Base-by-base conservation (phyloP, 192 early-diverging fungal species). In the Dispira parvispora region DNA sequence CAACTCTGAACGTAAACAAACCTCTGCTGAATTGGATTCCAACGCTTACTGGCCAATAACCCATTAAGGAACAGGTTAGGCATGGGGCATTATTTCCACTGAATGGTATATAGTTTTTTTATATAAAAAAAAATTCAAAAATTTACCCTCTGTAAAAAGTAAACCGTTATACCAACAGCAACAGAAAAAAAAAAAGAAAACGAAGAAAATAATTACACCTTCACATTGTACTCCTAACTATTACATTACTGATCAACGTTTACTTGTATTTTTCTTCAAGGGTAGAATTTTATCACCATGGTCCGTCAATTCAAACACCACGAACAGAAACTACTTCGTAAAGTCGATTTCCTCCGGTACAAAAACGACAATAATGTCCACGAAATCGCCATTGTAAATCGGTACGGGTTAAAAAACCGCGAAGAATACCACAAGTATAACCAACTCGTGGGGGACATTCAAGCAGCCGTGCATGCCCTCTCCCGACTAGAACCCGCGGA, bases 261-360 rank as follows among this genome's bases (percentile, higher is more conserved):
- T 50, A 23, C 8, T 50, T 23, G 16, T 50, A 23, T 50, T 50
- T 18, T 46, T 20, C 21, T 8, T 16, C 47, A 1, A 16, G 16
- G 18, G 21, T 20, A 50, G 9, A 50, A 50, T 5, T 50, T 21
- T 43, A 43, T 3, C 65, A 65, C 14, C 4, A 75, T 75, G 74
- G 74, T 80, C 26, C 75, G 88, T 67, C 80, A 92, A 70, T 74
- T 96, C 65, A 89, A 94, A 65, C 83, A 83, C 80, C 92, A 96
- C 80, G 94, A 96, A 75, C 79, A 91, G 71, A 96, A 95, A 78
- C 81, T 96, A 11, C 80, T 96, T 46, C 87, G 88, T 71, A 96
- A 94, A 78, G 92, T 96, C 54, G 88, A 96, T 73, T 94, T 96
- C 68, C 68, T 96, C 65, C 58, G 81, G 74, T 96, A 89, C 89